Evolutionary conservation across 257 asterid species (phyloP), one percentile per base, ranked within the genome.

Genomic region (Forsythia viridissima): DNA sequence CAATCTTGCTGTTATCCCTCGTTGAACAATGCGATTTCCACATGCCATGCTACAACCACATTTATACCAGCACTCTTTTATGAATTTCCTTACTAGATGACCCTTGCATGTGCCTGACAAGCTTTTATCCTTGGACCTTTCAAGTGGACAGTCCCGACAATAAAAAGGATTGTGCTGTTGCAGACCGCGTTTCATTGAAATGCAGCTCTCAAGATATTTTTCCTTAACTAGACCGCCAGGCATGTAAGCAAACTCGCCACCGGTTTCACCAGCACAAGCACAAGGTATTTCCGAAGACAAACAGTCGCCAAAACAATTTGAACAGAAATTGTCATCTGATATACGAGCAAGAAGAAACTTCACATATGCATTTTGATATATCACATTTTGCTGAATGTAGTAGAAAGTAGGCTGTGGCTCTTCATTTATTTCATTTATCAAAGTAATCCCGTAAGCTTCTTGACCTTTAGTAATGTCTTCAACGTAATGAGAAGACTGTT

Each of bases 1-100:
- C 82, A 92, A 84, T 78, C 87, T 86, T 65, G 84, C 78, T 76
- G 85, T 76, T 76, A 90, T 92, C 78, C 96, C 94, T 77, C 88
- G 86, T 79, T 88, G 94, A 43, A 90, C 92, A 40, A 92, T 91
- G 13, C 97, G 91, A 57, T 92, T 92, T 76, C 96, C 94, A 74
- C 97, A 92, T 15, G 72, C 71, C 83, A 81, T 80, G 81, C 83
- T 80, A 80, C 97, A 92, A 51, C 94, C 90, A 66, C 97, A 92
- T 86, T 91, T 89, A 77, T 80, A 80, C 96, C 97, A 91, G 85
- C 96, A 92, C 77, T 92, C 97, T 82, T 91, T 92, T 38, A 92
- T 84, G 86, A 92, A 92, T 63, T 80, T 88, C 83, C 90, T 88
- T 68, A 75, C 82, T 55, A 82, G 8, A 61, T 92, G 94, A 66